Conservation (phyloP, 139 green algal species). For the Haematococcus sp. region DNA sequence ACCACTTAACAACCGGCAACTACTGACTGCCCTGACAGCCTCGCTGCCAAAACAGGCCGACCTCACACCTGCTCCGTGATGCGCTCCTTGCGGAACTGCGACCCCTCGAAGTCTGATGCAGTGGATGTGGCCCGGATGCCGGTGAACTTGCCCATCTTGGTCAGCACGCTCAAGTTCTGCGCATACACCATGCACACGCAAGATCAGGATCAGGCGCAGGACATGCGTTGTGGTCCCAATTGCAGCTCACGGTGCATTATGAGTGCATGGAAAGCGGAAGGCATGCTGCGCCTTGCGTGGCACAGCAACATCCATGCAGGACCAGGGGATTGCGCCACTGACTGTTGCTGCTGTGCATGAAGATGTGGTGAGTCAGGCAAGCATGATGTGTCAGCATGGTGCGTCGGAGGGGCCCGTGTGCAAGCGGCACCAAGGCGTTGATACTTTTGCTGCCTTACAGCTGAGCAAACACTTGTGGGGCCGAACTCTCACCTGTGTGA, state of each 20-base stretch:
- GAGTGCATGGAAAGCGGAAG: not conserved
- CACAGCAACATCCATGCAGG: too few relatives aligned
- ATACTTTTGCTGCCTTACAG: too few relatives aligned
- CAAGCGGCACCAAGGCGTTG: too few relatives aligned
- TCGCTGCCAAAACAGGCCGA: not conserved
- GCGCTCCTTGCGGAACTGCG: conserved; percentile 50
- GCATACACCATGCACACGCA: not conserved
- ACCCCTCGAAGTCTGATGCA: conserved; percentile 23
- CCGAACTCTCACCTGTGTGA: conserved; percentile 58
- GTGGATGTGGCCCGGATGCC: conserved; percentile 46
- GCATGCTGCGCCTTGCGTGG: too few relatives aligned
- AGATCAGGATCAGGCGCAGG: not conserved
- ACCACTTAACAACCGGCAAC: not conserved
- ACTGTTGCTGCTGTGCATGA: not conserved
- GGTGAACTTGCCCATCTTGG: conserved; percentile 88
- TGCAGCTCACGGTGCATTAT: not conserved
- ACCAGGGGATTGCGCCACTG: too few relatives aligned
- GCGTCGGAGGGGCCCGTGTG: too few relatives aligned
- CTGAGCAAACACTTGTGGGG: too few relatives aligned
- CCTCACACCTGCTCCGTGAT: conserved; percentile 49
- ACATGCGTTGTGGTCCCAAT: not conserved
- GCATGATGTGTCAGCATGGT: too few relatives aligned
- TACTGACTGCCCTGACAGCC: not conserved
- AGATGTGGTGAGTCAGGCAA: too few relatives aligned
- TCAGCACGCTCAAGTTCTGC: conserved; percentile 83